Base-by-base conservation (phyloP, 2,329 filamentous ascomycete species). In the Didymella glomerata region DNA sequence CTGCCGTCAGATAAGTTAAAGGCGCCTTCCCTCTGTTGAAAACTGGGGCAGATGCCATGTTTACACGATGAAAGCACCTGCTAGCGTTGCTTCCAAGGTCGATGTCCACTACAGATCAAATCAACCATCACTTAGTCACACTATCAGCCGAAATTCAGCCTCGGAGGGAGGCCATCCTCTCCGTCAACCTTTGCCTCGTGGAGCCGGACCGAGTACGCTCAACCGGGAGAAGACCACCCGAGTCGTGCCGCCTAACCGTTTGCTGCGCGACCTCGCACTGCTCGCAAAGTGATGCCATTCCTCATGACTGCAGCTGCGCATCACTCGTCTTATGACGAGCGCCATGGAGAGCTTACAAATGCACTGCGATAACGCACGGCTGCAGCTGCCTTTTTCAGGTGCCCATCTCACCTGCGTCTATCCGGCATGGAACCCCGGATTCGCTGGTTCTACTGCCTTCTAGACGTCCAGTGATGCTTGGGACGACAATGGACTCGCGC, bases 321-420 rank as follows among this genome's bases (percentile, higher is more conserved):
- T 14, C 4, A 25, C 30, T 18, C 8, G 30, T 24, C 38, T 49
- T 45, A 49, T 45, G 13, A 27, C 24, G n/a, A 42, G n/a, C 42
- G 34, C 27, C n/a, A 13, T 30, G 38, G 13, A 42, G 20, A 52
- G 48, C 42, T 48, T 58, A 58, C 48, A 48, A 58, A 58, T 47
- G 49, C 38, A 18, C 14, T 14, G 41, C 55, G 55, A 48, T 18
- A 42, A 27, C 32, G 13, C 8, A 45, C 45, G 55, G 49, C 4
- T 59, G 27, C 25, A 25, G 16, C 38, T 52, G 27, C 42, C 54
- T 27, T 20, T 58, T 25, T 28, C n/a, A 27, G 42, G 41, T 10
- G 44, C 8, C 27, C 44, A 27, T 53, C 36, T 58, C 18, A 50
- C 48, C 30, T 20, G 32, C 18, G 34, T 45, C n/a, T 27, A 16